A percentile compares a stretch with the other conserved stretches of the same genome.
Conservation (phyloP, 495 filamentous ascomycete species). For the Penicillium taxi region DNA sequence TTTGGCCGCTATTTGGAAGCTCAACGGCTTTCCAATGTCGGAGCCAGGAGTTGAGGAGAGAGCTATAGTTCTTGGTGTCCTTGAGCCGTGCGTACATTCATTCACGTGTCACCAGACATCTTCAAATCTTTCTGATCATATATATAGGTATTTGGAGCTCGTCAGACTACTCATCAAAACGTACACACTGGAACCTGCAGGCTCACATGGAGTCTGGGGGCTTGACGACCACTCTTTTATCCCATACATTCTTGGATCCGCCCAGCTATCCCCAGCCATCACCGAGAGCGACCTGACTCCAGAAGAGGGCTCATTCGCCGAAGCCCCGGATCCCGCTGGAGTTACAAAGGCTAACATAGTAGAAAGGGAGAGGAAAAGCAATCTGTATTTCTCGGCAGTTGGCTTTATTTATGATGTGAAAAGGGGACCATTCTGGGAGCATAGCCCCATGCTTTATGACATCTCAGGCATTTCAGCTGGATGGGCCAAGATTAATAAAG, state of each 20-base stretch:
- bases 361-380: conserved; percentile 56
- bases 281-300: conserved; percentile 53
- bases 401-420: conserved; percentile 99
- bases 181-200: conserved; percentile 93
- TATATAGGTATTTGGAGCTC: conserved; percentile 65
- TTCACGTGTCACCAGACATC: background rate
- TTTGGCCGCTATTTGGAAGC: conserved; percentile 80
- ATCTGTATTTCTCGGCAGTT: conserved; percentile 97
- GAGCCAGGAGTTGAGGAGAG: conserved; percentile 55
- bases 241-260: conserved; percentile 88
- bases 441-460: conserved; percentile 91
- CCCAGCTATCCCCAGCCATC: conserved; percentile 74
- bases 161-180: conserved; percentile 76
- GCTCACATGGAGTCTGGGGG: conserved; percentile 94
- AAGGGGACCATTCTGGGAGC: conserved; percentile 95
- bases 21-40: conserved; percentile 59
- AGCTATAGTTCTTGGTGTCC: conserved; percentile 67
- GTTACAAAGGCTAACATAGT: conserved; percentile 61
- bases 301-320: conserved; percentile 63
- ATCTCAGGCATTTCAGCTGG: conserved; percentile 83
- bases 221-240: conserved; percentile 97
- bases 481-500: conserved; percentile 99
- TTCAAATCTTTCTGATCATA: conserved; percentile 4
- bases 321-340: conserved; percentile 61
- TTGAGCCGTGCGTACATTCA: conserved; percentile 61